Evolutionary conservation across 192 early-diverging fungal genomes (phyloP).

Genomic region (Coemansia sp.): DNA sequence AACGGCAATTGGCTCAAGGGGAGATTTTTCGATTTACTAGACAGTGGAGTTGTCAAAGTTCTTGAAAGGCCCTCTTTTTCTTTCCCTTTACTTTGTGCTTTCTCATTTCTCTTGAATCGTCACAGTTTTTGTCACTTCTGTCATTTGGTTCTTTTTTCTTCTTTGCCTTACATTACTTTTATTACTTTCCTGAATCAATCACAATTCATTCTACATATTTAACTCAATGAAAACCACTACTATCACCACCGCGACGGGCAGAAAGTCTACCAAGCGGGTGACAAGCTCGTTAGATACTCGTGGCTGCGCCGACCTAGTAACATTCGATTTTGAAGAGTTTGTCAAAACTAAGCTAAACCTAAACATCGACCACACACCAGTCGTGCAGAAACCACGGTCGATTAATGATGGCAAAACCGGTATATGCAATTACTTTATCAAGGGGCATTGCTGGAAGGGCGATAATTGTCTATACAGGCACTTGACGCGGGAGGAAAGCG

Average conservation of each 20-base stretch:
- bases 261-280: neutral
- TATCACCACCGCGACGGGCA: neutral
- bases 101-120: no score
- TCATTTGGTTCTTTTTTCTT: no score
- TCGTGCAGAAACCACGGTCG: constrained; percentile 11
- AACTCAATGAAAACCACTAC: neutral
- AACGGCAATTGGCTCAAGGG: neutral
- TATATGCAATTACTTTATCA: constrained; percentile 83
- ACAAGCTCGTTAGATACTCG: constrained; percentile 34
- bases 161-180: no score
- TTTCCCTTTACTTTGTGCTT: no score
- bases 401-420: constrained; percentile 50
- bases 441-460: constrained; percentile 83
- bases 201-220: no score
- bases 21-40: neutral
- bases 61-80: no score
- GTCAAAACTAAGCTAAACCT: constrained; percentile 37
- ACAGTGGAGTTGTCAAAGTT: no score
- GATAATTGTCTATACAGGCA: constrained; percentile 73
- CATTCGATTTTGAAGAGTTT: constrained; percentile 43
- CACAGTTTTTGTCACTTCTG: no score
- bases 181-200: no score
- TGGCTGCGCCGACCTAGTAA: constrained; percentile 11
- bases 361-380: constrained; percentile 22
- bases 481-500: constrained; percentile 54